phyloP scores from a whole-genome alignment of 202 grass and related monocot species.

The Hordeum pubiflorum region DNA sequence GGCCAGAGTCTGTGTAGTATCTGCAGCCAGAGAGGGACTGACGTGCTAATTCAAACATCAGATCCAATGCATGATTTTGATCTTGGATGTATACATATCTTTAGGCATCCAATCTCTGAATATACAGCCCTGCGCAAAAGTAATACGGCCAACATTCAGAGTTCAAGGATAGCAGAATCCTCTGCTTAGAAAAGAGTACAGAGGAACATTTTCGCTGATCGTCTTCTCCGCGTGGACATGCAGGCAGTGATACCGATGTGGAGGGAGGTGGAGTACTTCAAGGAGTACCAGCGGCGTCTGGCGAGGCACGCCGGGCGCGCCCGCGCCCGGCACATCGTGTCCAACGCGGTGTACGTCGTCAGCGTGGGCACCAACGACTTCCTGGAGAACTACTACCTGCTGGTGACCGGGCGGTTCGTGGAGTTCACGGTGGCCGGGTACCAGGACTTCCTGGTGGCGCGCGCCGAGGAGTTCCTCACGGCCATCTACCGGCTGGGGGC shows the following conservation, averaged over 20 bases:
- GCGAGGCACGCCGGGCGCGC: constrained; percentile 21
- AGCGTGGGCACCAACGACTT: constrained; percentile 97
- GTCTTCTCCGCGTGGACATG: neutral
- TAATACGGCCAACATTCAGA: neutral
- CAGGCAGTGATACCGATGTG: constrained; percentile 71
- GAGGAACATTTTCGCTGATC: neutral
- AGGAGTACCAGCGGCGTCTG: constrained; percentile 57
- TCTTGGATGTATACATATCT: too few relatives aligned
- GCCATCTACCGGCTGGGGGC: constrained; percentile 58
- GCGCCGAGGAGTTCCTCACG: constrained; percentile 53
- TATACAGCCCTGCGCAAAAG: neutral
- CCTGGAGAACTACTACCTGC: constrained; percentile 77
- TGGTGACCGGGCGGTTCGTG: constrained; percentile 43
- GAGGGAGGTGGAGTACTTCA: constrained; percentile 85
- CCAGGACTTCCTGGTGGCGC: constrained; percentile 53
- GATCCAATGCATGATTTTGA: neutral
- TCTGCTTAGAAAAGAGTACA: neutral
- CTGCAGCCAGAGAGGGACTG: neutral
- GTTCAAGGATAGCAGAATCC: neutral
- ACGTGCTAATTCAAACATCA: neutral
- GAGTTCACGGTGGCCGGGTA: constrained; percentile 52
- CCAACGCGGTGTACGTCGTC: constrained; percentile 61
- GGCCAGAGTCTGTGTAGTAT: neutral
- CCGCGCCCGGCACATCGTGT: constrained; percentile 36
- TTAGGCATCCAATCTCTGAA: too few relatives aligned